Base-by-base conservation (phyloP, 176 grass and related monocot genomes). In the Avena sativa region DNA sequence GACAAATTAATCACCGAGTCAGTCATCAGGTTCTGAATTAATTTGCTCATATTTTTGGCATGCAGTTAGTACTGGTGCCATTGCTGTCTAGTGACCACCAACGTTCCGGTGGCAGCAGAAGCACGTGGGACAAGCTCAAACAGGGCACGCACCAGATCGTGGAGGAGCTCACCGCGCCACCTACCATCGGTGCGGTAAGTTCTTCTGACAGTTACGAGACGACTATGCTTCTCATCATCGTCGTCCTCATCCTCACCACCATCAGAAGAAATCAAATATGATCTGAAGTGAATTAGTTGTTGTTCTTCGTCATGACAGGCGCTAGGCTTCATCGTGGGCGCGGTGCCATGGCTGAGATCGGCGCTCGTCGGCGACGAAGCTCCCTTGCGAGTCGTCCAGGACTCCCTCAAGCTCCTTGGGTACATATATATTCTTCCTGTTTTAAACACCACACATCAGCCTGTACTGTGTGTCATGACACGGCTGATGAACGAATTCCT, bases 111-210 rank as follows among this genome's bases (percentile, higher is more conserved):
- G 63, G 38, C 14, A 5, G 3, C 49, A 50, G 12, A 10, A 50
- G 49, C 49, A 50, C 3, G 49, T 13, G 49, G 49, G 12, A 50
- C 49, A 50, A 50, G 49, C 49, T 50, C 11, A 50, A 50, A 50
- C 49, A 13, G 11, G 49, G 49, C 11, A 50, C 49, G 12, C 12
- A 50, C 49, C 49, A 50, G 49, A 50, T 50, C 49, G 49, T 50
- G 3, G 60, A 95, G n/a, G 93, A 93, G 79, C 59, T 95, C 28
- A 62, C 88, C 9, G 64, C 89, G 8, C 93, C 91, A 59, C 91
- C 94, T 0, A 95, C 87, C 2, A 20, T 85, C 5, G 87, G 91
- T 1, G 87, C 94, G 30, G 94, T 95, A 88, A 78, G 74, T 46
- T 82, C 8, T 43, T 5, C 6, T 5, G 7, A 20, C 6, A 1